Evolutionary conservation across 352 stramenopile genomes (phyloP), one percentile per base, ranked within the genome.

Genomic region (Pythium chondricola): DNA sequence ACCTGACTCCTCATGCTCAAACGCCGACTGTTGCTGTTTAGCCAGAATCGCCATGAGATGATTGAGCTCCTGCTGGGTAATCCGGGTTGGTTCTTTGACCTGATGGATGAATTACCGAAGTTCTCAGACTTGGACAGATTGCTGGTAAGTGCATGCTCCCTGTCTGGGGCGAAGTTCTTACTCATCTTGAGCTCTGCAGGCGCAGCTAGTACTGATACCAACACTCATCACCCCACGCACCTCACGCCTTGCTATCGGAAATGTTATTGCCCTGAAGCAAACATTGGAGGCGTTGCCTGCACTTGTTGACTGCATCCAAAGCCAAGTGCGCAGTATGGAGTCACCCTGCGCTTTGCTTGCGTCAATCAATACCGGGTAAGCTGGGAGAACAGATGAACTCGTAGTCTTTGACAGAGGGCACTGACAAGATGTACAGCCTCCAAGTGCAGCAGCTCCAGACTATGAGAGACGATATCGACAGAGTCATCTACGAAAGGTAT

Each of bases 221-320:
- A 91, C 86, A 68, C 56, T 82, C 21, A 76, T 90, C 41, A 92
- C 76, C 7, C 74, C 77, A 30, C 67, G 65, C 27, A 54, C 82
- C 21, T 91, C 82, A 24, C 63, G 76, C 37, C 75, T 85, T 32
- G 70, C 78, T 5, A 86, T 93, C 29, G 69, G 67, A 24, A 94
- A 82, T 45, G 67, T 91, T 24, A 86, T 94, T 56, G 74, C 79
- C 4, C 54, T 94, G n/a, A 94, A 93, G 54, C 78, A 88, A 41
- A 81, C 68, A n/a, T 57, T 94, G 35, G 81, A 85, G 46, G 67
- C 66, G 11, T 38, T 91, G 9, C 81, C 83, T 25, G 66, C 61
- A 22, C 51, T 94, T 16, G 48, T 70, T 16, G 50, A 65, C 14
- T 83, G 71, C 31, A 65, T 94, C 35, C 54, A 74, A 21, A 60